Evolutionary conservation across 148 eudicot species (phyloP).

Genomic region (Spergularia marina): DNA sequence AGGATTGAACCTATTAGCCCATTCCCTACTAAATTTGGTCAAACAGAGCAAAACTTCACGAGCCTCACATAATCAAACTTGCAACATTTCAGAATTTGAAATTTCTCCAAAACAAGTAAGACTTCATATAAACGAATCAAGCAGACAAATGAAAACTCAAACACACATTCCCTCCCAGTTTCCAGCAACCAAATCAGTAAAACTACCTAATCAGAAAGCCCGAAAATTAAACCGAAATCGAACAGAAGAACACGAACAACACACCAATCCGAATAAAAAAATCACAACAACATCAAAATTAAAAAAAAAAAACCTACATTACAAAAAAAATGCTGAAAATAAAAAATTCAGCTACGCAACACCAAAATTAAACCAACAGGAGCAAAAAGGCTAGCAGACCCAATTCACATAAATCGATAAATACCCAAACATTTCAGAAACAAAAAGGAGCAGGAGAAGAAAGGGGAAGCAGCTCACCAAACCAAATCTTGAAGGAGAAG

Average conservation of each 20-base stretch:
- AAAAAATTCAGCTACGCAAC: not conserved
- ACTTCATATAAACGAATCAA: not conserved
- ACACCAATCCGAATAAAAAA: not conserved
- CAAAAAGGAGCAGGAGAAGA: slow-evolving; percentile 1
- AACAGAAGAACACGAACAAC: not conserved
- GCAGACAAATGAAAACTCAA: not conserved
- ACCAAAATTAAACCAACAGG: not conserved
- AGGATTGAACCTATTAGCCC: not conserved
- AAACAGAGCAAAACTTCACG: not conserved
- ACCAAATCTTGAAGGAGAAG: slow-evolving; percentile 20
- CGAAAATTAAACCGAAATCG: not conserved
- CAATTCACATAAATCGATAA: not conserved
- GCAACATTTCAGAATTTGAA: not conserved
- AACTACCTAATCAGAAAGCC: not conserved
- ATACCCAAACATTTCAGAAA: not conserved
- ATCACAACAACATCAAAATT: no score
- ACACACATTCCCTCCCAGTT: not conserved
- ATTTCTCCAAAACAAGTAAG: not conserved
- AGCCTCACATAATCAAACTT: not conserved
- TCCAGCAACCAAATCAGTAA: not conserved
- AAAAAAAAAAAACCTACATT: no score
- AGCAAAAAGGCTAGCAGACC: not conserved
- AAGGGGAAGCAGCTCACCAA: slow-evolving; percentile 18
- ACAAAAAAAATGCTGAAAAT: no score
- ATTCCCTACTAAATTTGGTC: not conserved